Evolutionary conservation across 345 rosid genomes (phyloP).

Genomic region (Gossypium ekmanianum): DNA sequence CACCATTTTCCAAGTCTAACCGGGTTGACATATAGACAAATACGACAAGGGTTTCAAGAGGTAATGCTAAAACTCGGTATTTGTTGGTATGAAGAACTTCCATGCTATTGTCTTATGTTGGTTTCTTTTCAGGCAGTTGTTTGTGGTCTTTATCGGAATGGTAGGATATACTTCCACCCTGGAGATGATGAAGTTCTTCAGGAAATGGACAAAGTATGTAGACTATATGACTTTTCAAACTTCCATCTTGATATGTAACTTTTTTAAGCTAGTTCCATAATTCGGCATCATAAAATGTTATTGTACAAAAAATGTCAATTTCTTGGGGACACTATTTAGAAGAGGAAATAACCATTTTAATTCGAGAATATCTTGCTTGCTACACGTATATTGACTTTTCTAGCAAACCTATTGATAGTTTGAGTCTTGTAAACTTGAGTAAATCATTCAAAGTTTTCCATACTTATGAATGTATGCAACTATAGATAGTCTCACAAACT

Average conservation of each 20-base stretch:
- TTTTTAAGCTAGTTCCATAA: neutral
- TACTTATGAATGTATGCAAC: neutral
- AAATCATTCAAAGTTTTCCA: neutral
- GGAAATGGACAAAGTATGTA: conserved; percentile 66
- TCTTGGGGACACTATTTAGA: neutral
- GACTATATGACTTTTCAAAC: conserved; percentile 10
- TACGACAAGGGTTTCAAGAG: conserved; percentile 76
- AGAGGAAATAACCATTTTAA: neutral
- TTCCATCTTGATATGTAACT: neutral
- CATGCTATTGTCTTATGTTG: conserved; percentile 14
- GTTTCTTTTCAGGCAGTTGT: conserved; percentile 71
- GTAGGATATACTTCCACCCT: conserved; percentile 80
- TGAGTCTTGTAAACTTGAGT: neutral
- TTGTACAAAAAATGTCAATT: neutral
- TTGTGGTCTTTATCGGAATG: conserved; percentile 77
- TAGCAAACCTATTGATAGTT: neutral
- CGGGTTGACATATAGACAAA: conserved; percentile 58
- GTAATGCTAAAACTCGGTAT: conserved; percentile 31
- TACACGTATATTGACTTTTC: neutral
- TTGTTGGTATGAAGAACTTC: conserved; percentile 1
- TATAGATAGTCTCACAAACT: neutral
- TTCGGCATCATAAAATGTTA: neutral
- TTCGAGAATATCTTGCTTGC: neutral
- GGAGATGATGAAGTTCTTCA: conserved; percentile 69
- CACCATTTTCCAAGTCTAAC: conserved; percentile 64